phyloP scores from a whole-genome alignment of 1,139 yeast genomes.

The Pichia sp. region DNA sequence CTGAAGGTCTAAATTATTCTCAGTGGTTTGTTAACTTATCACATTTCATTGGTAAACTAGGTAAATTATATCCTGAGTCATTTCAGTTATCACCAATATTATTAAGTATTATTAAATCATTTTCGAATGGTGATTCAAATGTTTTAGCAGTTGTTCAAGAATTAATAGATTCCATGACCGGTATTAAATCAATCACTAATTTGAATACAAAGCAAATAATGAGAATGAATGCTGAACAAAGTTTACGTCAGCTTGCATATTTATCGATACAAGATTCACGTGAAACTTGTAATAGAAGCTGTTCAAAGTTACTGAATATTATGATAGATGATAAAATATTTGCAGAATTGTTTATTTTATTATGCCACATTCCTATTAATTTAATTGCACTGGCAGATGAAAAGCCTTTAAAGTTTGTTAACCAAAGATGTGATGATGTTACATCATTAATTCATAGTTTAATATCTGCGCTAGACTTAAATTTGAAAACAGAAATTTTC shows the following conservation, averaged over 20 bases:
- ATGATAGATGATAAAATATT: constrained; percentile 43
- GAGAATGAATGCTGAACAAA: constrained; percentile 59
- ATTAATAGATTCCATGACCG: constrained; percentile 71
- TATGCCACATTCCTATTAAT: constrained; percentile 47
- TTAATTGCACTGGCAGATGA: constrained; percentile 32
- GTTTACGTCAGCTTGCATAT: constrained; percentile 54
- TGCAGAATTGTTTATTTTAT: constrained; percentile 59
- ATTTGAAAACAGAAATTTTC: constrained; percentile 37
- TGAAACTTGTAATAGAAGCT: constrained; percentile 42
- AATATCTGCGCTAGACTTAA: constrained; percentile 52
- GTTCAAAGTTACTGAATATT: constrained; percentile 44
- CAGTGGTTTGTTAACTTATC: constrained; percentile 81
- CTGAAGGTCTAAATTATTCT: constrained; percentile 74
- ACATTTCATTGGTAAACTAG: constrained; percentile 58
- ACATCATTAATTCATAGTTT: constrained; percentile 59
- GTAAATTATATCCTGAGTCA: constrained; percentile 42
- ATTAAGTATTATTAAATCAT: constrained; percentile 54
- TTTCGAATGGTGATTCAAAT: constrained; percentile 55
- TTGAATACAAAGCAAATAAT: constrained; percentile 61
- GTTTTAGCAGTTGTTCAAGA: constrained; percentile 69
- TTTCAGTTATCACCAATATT: constrained; percentile 56
- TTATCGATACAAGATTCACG: constrained; percentile 60
- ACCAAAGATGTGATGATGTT: constrained; percentile 69
- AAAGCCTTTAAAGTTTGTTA: constrained; percentile 65
- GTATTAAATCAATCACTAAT: constrained; percentile 63